Base-by-base conservation (phyloP, 192 early-diverging fungal species). In the Gaertneriomyces sp. region DNA sequence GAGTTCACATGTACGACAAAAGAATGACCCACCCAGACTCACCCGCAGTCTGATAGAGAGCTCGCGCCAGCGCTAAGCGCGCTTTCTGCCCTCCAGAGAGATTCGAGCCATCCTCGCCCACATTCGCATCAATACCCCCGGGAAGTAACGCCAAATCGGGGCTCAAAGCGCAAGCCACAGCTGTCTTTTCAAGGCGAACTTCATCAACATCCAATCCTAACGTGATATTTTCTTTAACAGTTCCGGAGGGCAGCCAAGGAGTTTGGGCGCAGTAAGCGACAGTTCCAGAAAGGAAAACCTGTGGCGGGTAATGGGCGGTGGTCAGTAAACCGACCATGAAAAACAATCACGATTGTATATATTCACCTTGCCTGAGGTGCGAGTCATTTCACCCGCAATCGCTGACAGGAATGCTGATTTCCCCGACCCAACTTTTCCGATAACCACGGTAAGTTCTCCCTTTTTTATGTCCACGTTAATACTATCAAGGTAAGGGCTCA, bases 11-110 rank as follows among this genome's bases (percentile, higher is more conserved):
- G n/a, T n/a, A n/a, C n/a, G n/a, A n/a, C n/a, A n/a, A n/a, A n/a
- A n/a, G n/a, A n/a, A n/a, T n/a, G n/a, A n/a, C n/a, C n/a, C n/a
- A n/a, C n/a, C n/a, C n/a, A n/a, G n/a, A n/a, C n/a, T n/a, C n/a
- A n/a, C n/a, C n/a, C n/a, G n/a, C n/a, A n/a, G n/a, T n/a, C n/a
- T n/a, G n/a, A n/a, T n/a, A n/a, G n/a, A n/a, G n/a, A n/a, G n/a
- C n/a, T n/a, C n/a, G n/a, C n/a, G n/a, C n/a, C 56, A 82, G 67
- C 5, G 77, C 73, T 41, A 84, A 46, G 7, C 82, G 86, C 38
- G 88, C 86, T 71, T 92, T 94, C 58, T 98, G 95, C 11, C 95
- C 95, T 66, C 95, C 95, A 39, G 89, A 91, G 9, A 98, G 78
- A 44, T 90, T 95, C 66, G 93, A 88, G 41, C 95, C 95, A 62